These are phyloP conservation scores for Priceomyces carsonii DNA, from an alignment of 805 yeast genomes.

Conservation along the genomic window DNA sequence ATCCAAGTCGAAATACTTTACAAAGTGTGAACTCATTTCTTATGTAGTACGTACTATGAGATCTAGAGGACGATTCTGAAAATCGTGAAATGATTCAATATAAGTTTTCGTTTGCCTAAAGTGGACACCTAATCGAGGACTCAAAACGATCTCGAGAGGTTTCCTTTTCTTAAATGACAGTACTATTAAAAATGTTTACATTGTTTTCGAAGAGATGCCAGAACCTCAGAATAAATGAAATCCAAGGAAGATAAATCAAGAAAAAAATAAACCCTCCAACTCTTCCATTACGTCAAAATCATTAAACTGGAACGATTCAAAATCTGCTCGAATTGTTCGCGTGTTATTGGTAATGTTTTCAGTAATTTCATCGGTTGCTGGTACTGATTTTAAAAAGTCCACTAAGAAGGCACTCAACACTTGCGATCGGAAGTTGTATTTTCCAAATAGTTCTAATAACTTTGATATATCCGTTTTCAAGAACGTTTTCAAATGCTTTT, in stretches of 20 bases:
- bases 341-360: too few relatives aligned
- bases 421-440: not conserved
- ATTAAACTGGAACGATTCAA: not conserved
- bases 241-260: too few relatives aligned
- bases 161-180: too few relatives aligned
- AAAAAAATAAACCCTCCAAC: not conserved
- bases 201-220: too few relatives aligned
- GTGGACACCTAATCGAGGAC: too few relatives aligned
- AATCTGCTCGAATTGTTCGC: not conserved
- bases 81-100: too few relatives aligned
- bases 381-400: not conserved
- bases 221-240: too few relatives aligned
- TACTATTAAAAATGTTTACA: too few relatives aligned
- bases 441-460: not conserved
- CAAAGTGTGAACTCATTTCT: constrained; percentile 61
- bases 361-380: not conserved
- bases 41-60: constrained; percentile 3
- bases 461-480: not conserved
- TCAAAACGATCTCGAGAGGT: too few relatives aligned
- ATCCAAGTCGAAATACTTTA: constrained; percentile 77
- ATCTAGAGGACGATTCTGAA: not conserved
- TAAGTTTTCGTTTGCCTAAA: too few relatives aligned
- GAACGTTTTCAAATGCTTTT: not conserved
- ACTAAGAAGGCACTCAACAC: not conserved
- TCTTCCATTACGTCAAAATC: not conserved